Evolutionary conservation across 495 filamentous ascomycete species (phyloP).

Genomic region (Aspergillus steynii): DNA sequence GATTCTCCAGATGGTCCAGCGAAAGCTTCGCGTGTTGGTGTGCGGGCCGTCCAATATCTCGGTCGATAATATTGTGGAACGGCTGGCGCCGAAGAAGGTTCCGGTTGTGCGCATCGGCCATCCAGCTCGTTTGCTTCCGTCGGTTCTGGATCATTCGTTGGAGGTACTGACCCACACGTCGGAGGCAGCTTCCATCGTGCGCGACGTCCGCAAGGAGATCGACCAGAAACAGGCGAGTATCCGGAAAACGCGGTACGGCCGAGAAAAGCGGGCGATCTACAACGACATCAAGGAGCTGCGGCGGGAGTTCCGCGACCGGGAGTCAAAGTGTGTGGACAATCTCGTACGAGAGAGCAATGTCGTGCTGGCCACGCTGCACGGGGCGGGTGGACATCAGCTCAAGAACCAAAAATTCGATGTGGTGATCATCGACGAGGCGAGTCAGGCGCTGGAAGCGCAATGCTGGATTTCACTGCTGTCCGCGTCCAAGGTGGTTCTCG

Average conservation of each 20-base stretch:
- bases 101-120: constrained; percentile 90
- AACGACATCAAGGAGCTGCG: constrained; percentile 78
- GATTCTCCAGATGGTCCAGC: constrained; percentile 78
- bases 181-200: constrained; percentile 86
- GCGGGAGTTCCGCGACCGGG: constrained; percentile 85
- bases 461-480: constrained; percentile 92
- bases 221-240: constrained; percentile 88
- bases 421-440: constrained; percentile 93
- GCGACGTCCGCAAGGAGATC: constrained; percentile 89
- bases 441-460: constrained; percentile 93
- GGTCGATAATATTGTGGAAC: constrained; percentile 98
- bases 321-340: constrained; percentile 74
- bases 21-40: constrained; percentile 74
- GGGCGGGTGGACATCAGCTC: constrained; percentile 84
- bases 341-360: constrained; percentile 78
- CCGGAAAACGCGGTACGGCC: constrained; percentile 78
- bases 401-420: constrained; percentile 84
- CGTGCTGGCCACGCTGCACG: constrained; percentile 89
- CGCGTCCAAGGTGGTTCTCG: constrained; percentile 83
- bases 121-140: constrained; percentile 86
- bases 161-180: constrained; percentile 92
- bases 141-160: constrained; percentile 83
- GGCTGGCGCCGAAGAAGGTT: constrained; percentile 77
- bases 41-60: constrained; percentile 96
- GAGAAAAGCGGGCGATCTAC: constrained; percentile 81